Percentiles rank a stretch among this genome's conserved stretches.
Conservation (phyloP, 805 yeast species). For the Novakomyces olei region DNA sequence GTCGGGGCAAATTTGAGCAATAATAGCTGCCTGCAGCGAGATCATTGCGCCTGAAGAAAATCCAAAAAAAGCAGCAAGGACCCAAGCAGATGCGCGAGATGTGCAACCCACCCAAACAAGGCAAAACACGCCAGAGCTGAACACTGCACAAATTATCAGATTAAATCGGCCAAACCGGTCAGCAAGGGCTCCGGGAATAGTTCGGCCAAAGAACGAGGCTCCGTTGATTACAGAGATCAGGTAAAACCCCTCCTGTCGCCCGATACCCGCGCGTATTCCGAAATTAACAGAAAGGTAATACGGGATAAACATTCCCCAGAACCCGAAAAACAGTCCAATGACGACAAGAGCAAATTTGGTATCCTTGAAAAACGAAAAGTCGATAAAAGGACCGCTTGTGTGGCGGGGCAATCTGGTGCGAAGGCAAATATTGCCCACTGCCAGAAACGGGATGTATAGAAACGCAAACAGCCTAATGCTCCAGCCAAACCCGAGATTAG, state of each 20-base stretch:
- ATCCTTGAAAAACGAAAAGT: conserved; percentile 13
- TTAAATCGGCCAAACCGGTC: conserved; percentile 29
- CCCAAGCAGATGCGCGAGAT: conserved; percentile 13
- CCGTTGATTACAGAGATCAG: conserved; percentile 18
- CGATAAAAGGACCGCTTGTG: conserved; percentile 6
- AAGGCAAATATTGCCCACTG: conserved; percentile 12
- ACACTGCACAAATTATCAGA: conserved; percentile 14
- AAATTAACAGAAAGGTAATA: conserved; percentile 16
- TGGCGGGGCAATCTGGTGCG: conserved; percentile 12
- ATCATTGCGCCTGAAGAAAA: conserved; percentile 16
- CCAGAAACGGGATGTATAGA: conserved; percentile 16
- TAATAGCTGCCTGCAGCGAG: conserved; percentile 16
- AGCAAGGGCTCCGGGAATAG: conserved; percentile 26
- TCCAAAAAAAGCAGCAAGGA: conserved; percentile 15
- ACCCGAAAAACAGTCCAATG: conserved; percentile 13
- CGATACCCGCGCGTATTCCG: conserved; percentile 12
- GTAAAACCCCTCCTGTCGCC: conserved; percentile 10
- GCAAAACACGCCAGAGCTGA: conserved; percentile 14
- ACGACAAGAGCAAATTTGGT: conserved; percentile 10
- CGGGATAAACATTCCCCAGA: conserved; percentile 16
- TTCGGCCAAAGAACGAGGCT: conserved; percentile 27
- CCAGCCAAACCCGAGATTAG: conserved; percentile 30
- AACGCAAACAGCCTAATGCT: conserved; percentile 29
- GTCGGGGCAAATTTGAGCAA: conserved; percentile 14
- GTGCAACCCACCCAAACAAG: conserved; percentile 18